Base-by-base conservation (phyloP, 225 moss, liverwort and hornwort genomes). In the Marchantia paleacea region DNA sequence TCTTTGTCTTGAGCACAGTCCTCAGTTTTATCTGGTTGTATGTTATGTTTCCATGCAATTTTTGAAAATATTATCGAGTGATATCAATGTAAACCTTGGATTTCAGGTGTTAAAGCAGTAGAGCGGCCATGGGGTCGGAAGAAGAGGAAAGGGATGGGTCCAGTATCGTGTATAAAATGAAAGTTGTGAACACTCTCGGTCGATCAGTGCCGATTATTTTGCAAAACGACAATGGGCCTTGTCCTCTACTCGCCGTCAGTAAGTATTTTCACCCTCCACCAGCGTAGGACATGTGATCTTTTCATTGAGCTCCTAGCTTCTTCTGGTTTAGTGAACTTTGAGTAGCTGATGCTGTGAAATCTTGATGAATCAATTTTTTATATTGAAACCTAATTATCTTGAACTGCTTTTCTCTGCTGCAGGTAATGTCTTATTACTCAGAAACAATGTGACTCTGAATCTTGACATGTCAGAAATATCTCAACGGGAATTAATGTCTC, bases 221-320 rank as follows among this genome's bases (percentile, higher is more conserved):
- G 31, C 99, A 99, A 85, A 95, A 95, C 81, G 99, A 95, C 79
- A 99, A 99, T 84, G 99, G 99, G 57, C 99, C 99, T 65, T 99
- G 99, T 85, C 99, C 99, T 69, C 90, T 99, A 73, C 94, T 99
- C 73, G 93, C 99, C 80, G 93, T 99, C 83, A 92, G 99, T 99
- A 90, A 90, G 90, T 82, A 29, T 6, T 39, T 67, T 39, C 52
- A 60, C 65, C 68, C 8, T 50, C 63, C n/a, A 74, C 65, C 4
- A 7, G 25, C 8, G 12, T 72, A 28, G 19, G 7, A 0, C 10
- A 19, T 73, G 3, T 20, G 1, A n/a, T 12, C 13, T 57, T 57
- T 57, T 57, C 19, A 72, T 50, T 4, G 13, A 1, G 29, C 3
- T 75, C 28, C 9, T 19, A 19, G 19, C 18, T 19, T 48, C 60